Evolutionary conservation across 2,329 filamentous ascomycete species (phyloP), one percentile per base, ranked within the genome.

Genomic region (Colletotrichum musae): DNA sequence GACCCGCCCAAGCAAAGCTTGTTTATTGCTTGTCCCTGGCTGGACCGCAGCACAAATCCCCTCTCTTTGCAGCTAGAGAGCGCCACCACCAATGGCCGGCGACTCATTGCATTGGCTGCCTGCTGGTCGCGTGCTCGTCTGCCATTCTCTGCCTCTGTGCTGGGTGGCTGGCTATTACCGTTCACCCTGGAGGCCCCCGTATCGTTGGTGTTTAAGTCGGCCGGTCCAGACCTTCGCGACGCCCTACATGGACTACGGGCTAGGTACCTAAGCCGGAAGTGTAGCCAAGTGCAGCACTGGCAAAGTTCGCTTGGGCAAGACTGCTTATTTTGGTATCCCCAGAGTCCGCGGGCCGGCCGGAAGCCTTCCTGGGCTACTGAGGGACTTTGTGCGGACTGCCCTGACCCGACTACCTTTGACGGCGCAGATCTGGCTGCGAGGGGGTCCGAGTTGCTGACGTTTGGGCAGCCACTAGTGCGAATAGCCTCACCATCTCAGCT

Each of bases 401-500:
- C 32, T 36, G 32, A 10, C 32, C 32, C 32, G 32, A 36, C 32
- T 36, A 6, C 28, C 24, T 10, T 26, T 24, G 13, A 26, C 15
- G 26, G 15, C 21, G 7, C 48, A 53, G 45, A 39, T 48, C 61
- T 32, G 28, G 32, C 21, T 26, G 21, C 21, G 26, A 52, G 32
- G 36, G 43, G 26, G 64, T 21, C 53, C 45, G 53, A 58, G 65
- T 36, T 41, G 13, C 53, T 48, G 47, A 48, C 28, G 60, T 64
- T 54, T 64, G 52, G 60, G 41, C 47, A 16, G 28, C 13, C 9
- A 32, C 65, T 58, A 54, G 48, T 69, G 61, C n/a, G 61, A 65
- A 60, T 51, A 43, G 61, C 66, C 50, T 69, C 61, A 69, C 54
- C 54, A 56, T 57, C 21, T 65, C 54, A 45, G 61, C 56, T 6